Percentiles rank a stretch among this genome's conserved stretches.
Conservation (phyloP, 495 filamentous ascomycete species). For the Bryoglossum gracile region DNA sequence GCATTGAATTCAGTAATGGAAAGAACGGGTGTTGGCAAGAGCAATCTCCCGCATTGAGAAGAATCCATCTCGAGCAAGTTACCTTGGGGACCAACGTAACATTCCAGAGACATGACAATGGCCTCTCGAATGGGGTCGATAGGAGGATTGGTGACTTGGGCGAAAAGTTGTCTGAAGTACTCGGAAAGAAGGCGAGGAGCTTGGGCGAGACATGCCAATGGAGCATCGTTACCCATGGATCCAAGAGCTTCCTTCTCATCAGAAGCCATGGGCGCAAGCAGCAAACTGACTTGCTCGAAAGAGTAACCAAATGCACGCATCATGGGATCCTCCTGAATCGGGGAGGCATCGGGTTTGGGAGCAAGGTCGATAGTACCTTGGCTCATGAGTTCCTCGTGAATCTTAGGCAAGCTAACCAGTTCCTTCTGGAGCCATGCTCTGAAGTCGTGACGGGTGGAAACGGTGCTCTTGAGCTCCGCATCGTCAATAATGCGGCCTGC, state of each 20-base stretch:
- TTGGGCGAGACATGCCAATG: constrained; percentile 82
- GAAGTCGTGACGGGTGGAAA: constrained; percentile 81
- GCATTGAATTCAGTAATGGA: constrained; percentile 90
- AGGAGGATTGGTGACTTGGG: constrained; percentile 97
- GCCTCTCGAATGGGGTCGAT: constrained; percentile 98
- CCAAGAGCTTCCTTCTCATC: constrained; percentile 99
- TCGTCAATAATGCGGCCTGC: constrained; percentile 97
- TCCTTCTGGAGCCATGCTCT: constrained; percentile 81
- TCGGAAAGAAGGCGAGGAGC: constrained; percentile 91
- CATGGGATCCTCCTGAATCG: constrained; percentile 76
- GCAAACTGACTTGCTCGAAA: constrained; percentile 89
- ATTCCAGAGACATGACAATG: constrained; percentile 97
- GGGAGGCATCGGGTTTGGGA: constrained; percentile 59
- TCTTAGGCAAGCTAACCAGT: constrained; percentile 72
- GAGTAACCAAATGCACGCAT: constrained; percentile 92
- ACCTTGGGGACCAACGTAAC: constrained; percentile 95
- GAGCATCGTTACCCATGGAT: constrained; percentile 98
- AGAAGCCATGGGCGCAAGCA: constrained; percentile 94
- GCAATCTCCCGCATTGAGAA: constrained; percentile 78
- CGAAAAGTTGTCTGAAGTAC: constrained; percentile 98
- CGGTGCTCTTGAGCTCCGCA: constrained; percentile 82
- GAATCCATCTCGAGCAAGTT: constrained; percentile 95
- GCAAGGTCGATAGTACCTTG: constrained; percentile 46
- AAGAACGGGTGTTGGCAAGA: constrained; percentile 85
- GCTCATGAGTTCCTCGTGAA: constrained; percentile 50